Evolutionary conservation across 352 stramenopile genomes (phyloP).

Genomic region (Peronospora farinosa): DNA sequence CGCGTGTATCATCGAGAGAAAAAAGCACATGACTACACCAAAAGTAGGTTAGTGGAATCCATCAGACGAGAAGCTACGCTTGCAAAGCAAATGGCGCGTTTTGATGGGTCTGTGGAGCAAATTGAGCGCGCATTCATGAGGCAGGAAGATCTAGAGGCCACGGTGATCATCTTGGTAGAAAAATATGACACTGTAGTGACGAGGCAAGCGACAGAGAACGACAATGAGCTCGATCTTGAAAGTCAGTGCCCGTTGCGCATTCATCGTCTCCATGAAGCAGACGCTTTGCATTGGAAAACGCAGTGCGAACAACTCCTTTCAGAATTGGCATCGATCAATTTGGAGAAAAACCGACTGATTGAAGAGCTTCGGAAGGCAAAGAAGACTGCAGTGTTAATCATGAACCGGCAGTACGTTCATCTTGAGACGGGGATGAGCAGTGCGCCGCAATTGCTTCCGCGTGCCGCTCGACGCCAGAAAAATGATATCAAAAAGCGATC

Average conservation of each 20-base stretch:
- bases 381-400: slow-evolving; percentile 23
- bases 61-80: slow-evolving; percentile 21
- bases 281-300: slow-evolving; percentile 14
- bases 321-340: slow-evolving; percentile 9
- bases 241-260: slow-evolving; percentile 1
- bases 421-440: slow-evolving; percentile 5
- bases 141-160: slow-evolving; percentile 23
- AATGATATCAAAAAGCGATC: slow-evolving; percentile 17
- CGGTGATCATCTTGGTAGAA: slow-evolving; percentile 3
- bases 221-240: slow-evolving; percentile 6
- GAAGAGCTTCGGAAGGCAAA: slow-evolving; percentile 22
- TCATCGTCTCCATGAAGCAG: slow-evolving; percentile 13
- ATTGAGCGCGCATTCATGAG: slow-evolving; percentile 26
- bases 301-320: slow-evolving; percentile 14
- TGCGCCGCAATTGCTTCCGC: slow-evolving; percentile 1
- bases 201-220: slow-evolving; percentile 4
- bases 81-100: slow-evolving; percentile 14
- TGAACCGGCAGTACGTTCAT: slow-evolving; percentile 18
- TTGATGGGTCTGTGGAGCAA: slow-evolving; percentile 14
- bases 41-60: slow-evolving; percentile 20
- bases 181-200: slow-evolving; percentile 3
- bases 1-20: slow-evolving; percentile 29
- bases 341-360: slow-evolving; percentile 16
- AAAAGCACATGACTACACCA: slow-evolving; percentile 30
- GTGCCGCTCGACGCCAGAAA: neutral